phyloP scores from a whole-genome alignment of 2,329 filamentous ascomycete genomes.

The Fusarium redolens region DNA sequence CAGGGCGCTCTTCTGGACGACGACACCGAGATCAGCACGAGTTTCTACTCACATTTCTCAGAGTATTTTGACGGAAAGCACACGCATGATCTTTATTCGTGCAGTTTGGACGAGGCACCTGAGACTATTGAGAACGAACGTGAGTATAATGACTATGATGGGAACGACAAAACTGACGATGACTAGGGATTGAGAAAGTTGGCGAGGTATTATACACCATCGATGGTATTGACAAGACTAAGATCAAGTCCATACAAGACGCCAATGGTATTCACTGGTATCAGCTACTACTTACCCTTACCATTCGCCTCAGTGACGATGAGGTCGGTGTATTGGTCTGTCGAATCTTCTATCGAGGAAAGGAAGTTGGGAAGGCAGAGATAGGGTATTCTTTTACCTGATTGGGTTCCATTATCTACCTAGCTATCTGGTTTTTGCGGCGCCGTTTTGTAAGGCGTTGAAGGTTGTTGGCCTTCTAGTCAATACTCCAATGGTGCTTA shows the following conservation, averaged over 20 bases:
- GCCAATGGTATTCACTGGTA: background rate
- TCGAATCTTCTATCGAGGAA: background rate
- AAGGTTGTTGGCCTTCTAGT: background rate
- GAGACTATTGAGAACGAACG: background rate
- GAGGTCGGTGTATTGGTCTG: background rate
- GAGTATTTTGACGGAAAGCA: background rate
- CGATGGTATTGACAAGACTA: background rate
- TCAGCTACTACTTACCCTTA: background rate
- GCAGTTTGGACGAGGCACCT: background rate
- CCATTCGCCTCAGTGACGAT: background rate
- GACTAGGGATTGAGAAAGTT: background rate
- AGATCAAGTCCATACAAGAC: background rate
- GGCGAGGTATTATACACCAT: background rate
- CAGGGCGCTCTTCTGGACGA: background rate
- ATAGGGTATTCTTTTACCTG: background rate
- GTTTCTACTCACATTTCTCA: background rate
- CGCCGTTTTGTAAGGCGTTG: background rate
- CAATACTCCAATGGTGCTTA: too few relatives aligned
- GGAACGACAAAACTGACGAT: accelerated
- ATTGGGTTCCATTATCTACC: accelerated
- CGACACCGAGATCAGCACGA: background rate
- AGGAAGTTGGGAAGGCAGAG: background rate
- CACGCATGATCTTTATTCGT: background rate
- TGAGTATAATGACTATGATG: accelerated
- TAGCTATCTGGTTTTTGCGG: background rate